Base-by-base conservation (phyloP, 2,329 filamentous ascomycete species). In the Botrytis pseudocinerea region DNA sequence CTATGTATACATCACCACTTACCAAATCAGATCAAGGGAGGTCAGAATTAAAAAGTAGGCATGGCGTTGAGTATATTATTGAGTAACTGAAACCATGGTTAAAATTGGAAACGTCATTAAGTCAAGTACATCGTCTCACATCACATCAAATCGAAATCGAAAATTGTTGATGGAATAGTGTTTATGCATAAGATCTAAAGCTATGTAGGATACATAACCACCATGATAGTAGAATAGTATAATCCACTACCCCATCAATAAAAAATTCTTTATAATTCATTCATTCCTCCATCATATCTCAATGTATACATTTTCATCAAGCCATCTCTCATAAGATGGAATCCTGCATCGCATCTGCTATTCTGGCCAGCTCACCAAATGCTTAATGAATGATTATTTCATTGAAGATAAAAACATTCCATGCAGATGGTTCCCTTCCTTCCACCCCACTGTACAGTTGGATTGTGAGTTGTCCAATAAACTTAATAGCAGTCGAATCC, bases 341-440 rank as follows among this genome's bases (percentile, higher is more conserved):
- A 69, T 74, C 51, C 51, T 18, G 51, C 25, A 76, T 70, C 74
- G 75, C 74, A 73, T 75, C 77, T 75, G 74, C 77, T 73, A 78
- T 69, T 74, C 76, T 76, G 76, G 74, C 77, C 78, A 79, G 78
- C 78, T 77, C 75, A 74, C 78, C 76, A 77, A 69, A 65, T 74
- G 62, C 74, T 75, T 75, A 74, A 44, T 32, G 65, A 51, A 70
- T 63, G 70, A 70, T 73, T 73, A 71, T 66, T 74, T 71, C 51
- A 16, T 60, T 44, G 46, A 73, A 77, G 76, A 76, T 72, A 77
- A 77, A 72, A 77, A 77, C 76, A 75, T 74, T 76, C 73, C 75
- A 54, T 75, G 76, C 73, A 70, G n/a, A 77, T 79, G 78, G 78
- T 64, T 77, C 77, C 79, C 77, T 79, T 76, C 79, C 78, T 78